phyloP scores from a whole-genome alignment of 192 early-diverging fungal genomes.

The Coemansia sp. region DNA sequence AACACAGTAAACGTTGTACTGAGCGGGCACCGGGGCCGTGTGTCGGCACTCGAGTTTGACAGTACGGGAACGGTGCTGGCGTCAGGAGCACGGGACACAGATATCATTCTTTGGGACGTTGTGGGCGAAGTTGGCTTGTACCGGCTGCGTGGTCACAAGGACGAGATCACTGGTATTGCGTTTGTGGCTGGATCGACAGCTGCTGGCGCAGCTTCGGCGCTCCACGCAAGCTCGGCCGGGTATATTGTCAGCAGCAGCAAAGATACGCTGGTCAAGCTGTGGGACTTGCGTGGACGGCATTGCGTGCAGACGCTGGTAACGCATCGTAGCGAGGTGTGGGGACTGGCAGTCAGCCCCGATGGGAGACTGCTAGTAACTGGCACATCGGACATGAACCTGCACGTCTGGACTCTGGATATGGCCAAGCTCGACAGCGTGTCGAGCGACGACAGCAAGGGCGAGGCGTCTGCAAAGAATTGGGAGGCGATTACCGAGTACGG shows the following conservation, averaged over 20 bases:
- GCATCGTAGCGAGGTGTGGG: slow-evolving; percentile 95
- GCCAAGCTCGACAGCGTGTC: slow-evolving; percentile 23
- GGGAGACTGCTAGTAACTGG: slow-evolving; percentile 77
- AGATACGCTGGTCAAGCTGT: slow-evolving; percentile 94
- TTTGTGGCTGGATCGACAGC: slow-evolving; percentile 34
- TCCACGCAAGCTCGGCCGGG: slow-evolving; percentile 56
- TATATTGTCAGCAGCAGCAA: slow-evolving; percentile 90
- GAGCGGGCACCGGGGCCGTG: slow-evolving; percentile 75
- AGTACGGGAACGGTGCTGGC: slow-evolving; percentile 75
- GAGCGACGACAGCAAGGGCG: slow-evolving; percentile 13
- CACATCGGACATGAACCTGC: slow-evolving; percentile 78
- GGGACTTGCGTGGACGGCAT: slow-evolving; percentile 92
- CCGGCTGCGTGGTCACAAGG: slow-evolving; percentile 91
- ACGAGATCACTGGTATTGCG: slow-evolving; percentile 75
- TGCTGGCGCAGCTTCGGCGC: slow-evolving; percentile 18
- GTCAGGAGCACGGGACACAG: slow-evolving; percentile 91
- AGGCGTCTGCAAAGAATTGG: slow-evolving; percentile 28
- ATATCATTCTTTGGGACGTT: slow-evolving; percentile 94
- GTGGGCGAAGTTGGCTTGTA: slow-evolving; percentile 86
- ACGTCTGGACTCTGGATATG: slow-evolving; percentile 82
- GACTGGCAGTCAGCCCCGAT: slow-evolving; percentile 68
- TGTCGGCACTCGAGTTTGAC: slow-evolving; percentile 85
- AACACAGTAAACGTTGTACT: slow-evolving; percentile 67
- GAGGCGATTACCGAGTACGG: slow-evolving; percentile 76
- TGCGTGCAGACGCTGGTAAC: slow-evolving; percentile 93